Conservation (phyloP, 176 grass and related monocot species). For the Oryza rufipogon region DNA sequence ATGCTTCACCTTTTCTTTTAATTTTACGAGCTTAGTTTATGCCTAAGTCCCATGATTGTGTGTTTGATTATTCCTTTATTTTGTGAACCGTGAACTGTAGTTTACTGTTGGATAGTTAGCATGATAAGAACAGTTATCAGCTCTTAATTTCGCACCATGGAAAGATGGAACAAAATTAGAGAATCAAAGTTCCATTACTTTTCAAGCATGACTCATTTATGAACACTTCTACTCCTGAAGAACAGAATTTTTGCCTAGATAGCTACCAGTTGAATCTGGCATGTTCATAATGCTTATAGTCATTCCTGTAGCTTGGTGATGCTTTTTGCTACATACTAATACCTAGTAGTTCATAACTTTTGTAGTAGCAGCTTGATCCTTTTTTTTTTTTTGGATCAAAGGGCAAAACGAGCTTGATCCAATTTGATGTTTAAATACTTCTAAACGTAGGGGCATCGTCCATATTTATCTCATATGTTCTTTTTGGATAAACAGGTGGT, state of each 20-base stretch:
- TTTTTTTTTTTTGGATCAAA: not conserved
- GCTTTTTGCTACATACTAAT: not conserved
- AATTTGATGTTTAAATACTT: slow-evolving; percentile 2
- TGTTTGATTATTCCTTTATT: slow-evolving; percentile 15
- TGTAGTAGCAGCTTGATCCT: not conserved
- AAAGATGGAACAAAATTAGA: not conserved
- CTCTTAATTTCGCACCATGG: not conserved
- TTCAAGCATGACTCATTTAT: not conserved
- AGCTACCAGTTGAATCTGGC: not conserved
- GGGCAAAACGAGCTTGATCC: not conserved
- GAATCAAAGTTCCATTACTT: not conserved
- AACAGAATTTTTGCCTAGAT: not conserved
- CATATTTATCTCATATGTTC: not conserved
- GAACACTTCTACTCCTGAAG: not conserved
- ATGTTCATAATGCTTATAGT: not conserved
- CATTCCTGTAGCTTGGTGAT: not conserved
- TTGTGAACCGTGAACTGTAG: slow-evolving; percentile 17
- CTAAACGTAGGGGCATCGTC: not conserved
- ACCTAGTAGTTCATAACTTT: not conserved
- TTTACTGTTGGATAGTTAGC: not conserved
- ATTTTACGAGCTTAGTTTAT: not conserved
- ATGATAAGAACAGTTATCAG: not conserved
- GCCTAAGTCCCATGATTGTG: not conserved
- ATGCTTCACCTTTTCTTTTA: slow-evolving; percentile 10
- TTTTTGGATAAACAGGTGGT: slow-evolving; percentile 61